Evolutionary conservation across 805 yeast genomes (phyloP), one percentile per base, ranked within the genome.

Genomic region (Kluyveromyces starmeri): DNA sequence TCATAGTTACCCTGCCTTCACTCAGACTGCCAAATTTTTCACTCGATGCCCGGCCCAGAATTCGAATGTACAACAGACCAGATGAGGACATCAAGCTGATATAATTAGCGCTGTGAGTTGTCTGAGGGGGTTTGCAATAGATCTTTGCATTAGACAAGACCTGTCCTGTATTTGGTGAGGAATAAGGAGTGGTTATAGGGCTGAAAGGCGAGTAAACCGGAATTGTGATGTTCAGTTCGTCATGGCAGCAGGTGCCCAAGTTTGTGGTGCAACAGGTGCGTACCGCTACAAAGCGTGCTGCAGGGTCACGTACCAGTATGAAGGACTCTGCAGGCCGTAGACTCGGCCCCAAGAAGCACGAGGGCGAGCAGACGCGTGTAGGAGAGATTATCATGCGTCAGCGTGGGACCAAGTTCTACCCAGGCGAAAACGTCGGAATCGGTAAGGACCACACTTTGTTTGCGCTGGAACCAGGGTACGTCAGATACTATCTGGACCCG

Each of bases 241-340:
- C 25, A 14, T 30, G 33, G 33, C 33, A 30, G n/a, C 16, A 21
- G 22, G 24, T 19, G 6, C 33, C 33, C 19, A 22, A 20, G 15
- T 30, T 30, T 30, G 26, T 30, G 16, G 33, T 30, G 33, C 33
- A 30, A 19, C 70, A 65, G 37, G 73, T 85, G 10, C 85, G 98
- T 70, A 76, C 76, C 14, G 95, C 98, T 18, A 85, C 96, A 11
- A 92, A 92, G 62, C 81, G 78, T 56, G 96, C 92, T 6, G 85
- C 94, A 14, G 96, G 96, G 48, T 85, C 96, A n/a, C 83, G 77
- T 62, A 83, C 96, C 12, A 83, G 82, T 46, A 88, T 82, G 75
- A 80, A 81, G 55, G 96, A 88, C 58, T 88, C 98, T 11, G 85
- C 85, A 3, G 98, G 98, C 67, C 77, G 94, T 59, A 70, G 97